Base-by-base conservation (phyloP, 257 asterid genomes). In the Lithospermum erythrorhizon region DNA sequence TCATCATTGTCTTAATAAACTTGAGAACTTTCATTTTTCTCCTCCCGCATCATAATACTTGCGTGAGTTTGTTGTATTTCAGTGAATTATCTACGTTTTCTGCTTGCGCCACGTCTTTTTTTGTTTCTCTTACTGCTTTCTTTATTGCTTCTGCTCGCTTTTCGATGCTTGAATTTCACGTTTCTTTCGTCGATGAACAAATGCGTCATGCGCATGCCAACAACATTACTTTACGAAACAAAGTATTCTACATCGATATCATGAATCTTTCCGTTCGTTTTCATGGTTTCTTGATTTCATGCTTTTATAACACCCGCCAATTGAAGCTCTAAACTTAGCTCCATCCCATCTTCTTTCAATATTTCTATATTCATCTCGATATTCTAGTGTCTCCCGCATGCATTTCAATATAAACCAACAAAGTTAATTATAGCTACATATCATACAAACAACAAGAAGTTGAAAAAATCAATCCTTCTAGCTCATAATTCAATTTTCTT, bases 261-360 rank as follows among this genome's bases (percentile, higher is more conserved):
- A 35, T 35, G 13, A 35, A 35, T 35, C 14, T 35, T 35, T 35
- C 7, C 68, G 45, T 2, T 47, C 21, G 14, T 41, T 41, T 41
- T 41, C 49, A 29, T 32, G 54, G 25, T 35, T 59, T 17, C 25
- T 55, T 17, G 35, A 37, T 32, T 61, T 55, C 61, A 67, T 9
- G 63, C 66, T 69, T 21, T 68, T 75, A 27, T 80, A 85, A 41
- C 74, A 73, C 20, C 94, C 83, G 0, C 95, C 93, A 4, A 86
- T 78, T 3, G 95, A 83, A 86, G 53, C 72, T 82, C 89, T 82
- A 87, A 76, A 59, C 81, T 74, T 70, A 83, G 72, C 79, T 82
- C 84, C 66, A 78, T 56, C 25, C 67, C 80, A 30, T 76, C 72
- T 15, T 0, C 47, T 35, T 35, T 70, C 81, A 47, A 69, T 78